phyloP scores from a whole-genome alignment of 2,329 filamentous ascomycete genomes.

The Emericellopsis atlantica region DNA sequence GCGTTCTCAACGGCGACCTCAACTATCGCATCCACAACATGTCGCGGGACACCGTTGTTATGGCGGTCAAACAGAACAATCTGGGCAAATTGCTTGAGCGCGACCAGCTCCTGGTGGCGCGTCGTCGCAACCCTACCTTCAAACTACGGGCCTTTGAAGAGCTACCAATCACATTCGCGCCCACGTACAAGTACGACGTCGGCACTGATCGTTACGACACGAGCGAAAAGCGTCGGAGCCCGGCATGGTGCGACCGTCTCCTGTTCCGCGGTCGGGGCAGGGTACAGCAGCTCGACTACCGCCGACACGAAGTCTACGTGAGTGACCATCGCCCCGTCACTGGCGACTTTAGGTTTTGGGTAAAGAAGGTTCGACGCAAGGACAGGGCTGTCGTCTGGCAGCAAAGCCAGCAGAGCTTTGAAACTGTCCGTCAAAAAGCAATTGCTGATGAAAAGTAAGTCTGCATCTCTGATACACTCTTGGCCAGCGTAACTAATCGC shows the following conservation, averaged over 20 bases:
- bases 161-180: constrained; percentile 78
- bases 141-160: constrained; percentile 84
- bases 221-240: constrained; percentile 85
- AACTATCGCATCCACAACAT: constrained; percentile 99
- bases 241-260: constrained; percentile 92
- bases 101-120: constrained; percentile 82
- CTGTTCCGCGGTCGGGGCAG: constrained; percentile 74
- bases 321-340: constrained; percentile 92
- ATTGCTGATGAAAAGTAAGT: constrained; percentile 68
- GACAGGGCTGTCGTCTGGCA: constrained; percentile 57
- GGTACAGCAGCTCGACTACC: constrained; percentile 80
- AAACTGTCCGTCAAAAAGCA: constrained; percentile 56
- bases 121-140: constrained; percentile 82
- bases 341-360: constrained; percentile 65
- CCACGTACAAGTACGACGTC: constrained; percentile 98
- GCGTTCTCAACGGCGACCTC: constrained; percentile 86
- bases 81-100: constrained; percentile 78
- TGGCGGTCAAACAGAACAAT: constrained; percentile 70
- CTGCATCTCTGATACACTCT: not conserved
- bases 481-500: constrained; percentile 9
- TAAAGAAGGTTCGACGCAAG: constrained; percentile 68
- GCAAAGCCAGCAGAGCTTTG: constrained; percentile 62
- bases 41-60: constrained; percentile 84
- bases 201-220: constrained; percentile 90
- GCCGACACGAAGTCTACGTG: constrained; percentile 75